Percentiles rank a stretch among this genome's conserved stretches.
Conservation (phyloP, 2,329 filamentous ascomycete genomes). For the Fusarium humuli region DNA sequence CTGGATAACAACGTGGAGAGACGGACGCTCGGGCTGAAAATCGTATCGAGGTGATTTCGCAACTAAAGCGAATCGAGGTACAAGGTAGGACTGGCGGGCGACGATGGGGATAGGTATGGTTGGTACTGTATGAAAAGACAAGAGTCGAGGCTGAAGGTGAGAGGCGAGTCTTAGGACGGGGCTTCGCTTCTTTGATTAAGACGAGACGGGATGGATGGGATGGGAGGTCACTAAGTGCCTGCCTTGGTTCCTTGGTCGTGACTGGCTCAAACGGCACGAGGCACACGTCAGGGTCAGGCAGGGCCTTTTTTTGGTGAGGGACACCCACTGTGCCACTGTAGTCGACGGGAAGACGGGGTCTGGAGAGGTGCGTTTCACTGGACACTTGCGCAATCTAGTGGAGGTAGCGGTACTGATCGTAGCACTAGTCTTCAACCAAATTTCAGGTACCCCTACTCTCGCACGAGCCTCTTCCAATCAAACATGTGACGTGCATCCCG, state of each 20-base stretch:
- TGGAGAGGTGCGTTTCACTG: conserved; percentile 15
- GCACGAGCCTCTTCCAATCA: conserved; percentile 20
- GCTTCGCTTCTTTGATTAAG: conserved; percentile 39
- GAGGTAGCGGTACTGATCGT: conserved; percentile 6
- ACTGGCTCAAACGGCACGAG: conserved; percentile 40
- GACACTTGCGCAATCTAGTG: conserved; percentile 11
- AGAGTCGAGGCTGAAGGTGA: conserved; percentile 41
- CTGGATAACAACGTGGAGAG: conserved; percentile 41
- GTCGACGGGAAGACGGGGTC: conserved; percentile 31
- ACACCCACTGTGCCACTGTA: conserved; percentile 36
- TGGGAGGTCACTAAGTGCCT: conserved; percentile 41
- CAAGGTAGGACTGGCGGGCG: conserved; percentile 18
- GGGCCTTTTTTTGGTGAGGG: conserved; percentile 37
- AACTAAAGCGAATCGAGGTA: conserved; percentile 17
- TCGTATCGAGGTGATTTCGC: conserved; percentile 28
- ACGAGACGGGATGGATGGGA: conserved; percentile 32
- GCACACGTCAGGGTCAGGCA: conserved; percentile 45
- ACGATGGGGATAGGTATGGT: conserved; percentile 15
- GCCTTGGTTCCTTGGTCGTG: conserved; percentile 40
- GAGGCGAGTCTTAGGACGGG: conserved; percentile 41
- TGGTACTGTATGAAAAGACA: conserved; percentile 17
- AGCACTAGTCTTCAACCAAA: accelerated
- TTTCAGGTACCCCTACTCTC: conserved; percentile 12
- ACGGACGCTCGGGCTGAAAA: conserved; percentile 30
- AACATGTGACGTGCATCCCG: conserved; percentile 36